Evolutionary conservation across 208 protist species (phyloP), one percentile per base, ranked within the genome.

Genomic region (Herpetomonas tarakana): DNA sequence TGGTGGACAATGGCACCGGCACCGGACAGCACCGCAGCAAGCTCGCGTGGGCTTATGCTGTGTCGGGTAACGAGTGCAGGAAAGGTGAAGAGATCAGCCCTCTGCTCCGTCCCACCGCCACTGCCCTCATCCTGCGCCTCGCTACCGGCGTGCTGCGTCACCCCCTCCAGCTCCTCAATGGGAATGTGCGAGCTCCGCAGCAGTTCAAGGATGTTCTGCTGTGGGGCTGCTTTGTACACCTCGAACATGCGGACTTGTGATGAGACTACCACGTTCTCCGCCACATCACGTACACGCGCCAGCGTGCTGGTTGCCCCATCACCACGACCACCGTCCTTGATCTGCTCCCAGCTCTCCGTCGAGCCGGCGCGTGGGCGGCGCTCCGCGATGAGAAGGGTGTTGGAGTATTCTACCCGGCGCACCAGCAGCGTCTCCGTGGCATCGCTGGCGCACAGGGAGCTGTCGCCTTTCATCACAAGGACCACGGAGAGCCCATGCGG

Each of bases 361-460:
- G n/a, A n/a, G n/a, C n/a, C n/a, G n/a, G n/a, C n/a, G n/a, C n/a
- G n/a, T n/a, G n/a, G n/a, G n/a, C n/a, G n/a, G n/a, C n/a, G n/a
- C 14, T 62, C 29, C 27, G 76, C 73, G 27, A 93, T 50, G 47
- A 93, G 71, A 24, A 93, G 64, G 41, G 71, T 69, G 57, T 93
- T 93, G 26, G 86, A 93, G 75, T 93, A 91, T 67, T 93, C 86
- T 11, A 88, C 78, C 1, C 83, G 82, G 2, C 78, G 76, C 26
- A 90, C 60, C 21, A 75, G 64, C 21, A 75, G 70, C 9, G 52
- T 72, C 16, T 67, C 45, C 1, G 19, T 22, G 3, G 11, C 26
- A 19, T 54, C 47, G 41, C 59, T 27, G 4, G 58, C 65, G 19
- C 65, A 65, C 0, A 88, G 62, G 45, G 72, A 65, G 2, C 52